These are phyloP conservation scores for Eleusine indica DNA, from an alignment of 176 grass and related monocot genomes.

Conservation along the genomic window DNA sequence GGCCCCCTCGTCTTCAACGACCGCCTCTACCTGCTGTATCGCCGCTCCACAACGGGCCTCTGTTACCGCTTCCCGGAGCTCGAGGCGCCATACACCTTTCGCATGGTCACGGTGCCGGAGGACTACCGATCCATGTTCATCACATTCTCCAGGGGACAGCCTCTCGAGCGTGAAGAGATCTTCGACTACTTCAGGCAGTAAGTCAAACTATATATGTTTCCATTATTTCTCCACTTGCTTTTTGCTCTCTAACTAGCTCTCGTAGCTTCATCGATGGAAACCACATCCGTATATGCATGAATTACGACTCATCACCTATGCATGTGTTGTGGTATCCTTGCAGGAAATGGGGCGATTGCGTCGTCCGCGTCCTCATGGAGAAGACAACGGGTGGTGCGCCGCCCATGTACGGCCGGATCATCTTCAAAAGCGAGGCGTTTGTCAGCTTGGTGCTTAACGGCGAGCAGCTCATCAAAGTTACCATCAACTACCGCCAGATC, in stretches of 20 bases:
- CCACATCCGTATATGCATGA: too few species aligned
- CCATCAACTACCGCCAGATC: conserved; percentile 25
- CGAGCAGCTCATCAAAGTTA: conserved; percentile 14
- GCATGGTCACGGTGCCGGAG: background rate
- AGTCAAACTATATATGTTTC: background rate
- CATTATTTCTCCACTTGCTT: too few species aligned
- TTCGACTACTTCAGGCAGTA: conserved; percentile 63
- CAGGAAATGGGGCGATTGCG: conserved; percentile 49
- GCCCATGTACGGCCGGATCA: conserved; percentile 49
- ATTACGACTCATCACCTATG: too few species aligned
- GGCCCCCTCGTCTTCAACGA: conserved; percentile 62
- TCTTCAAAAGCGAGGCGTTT: conserved; percentile 39
- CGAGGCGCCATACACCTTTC: background rate
- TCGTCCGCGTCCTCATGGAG: conserved; percentile 47
- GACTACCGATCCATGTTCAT: conserved; percentile 72
- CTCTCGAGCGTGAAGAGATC: conserved; percentile 54
- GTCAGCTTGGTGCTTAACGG: conserved; percentile 41
- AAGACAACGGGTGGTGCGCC: background rate
- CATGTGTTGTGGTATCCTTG: background rate
- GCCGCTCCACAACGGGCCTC: conserved; percentile 13
- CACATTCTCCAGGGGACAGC: conserved; percentile 53
- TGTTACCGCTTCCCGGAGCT: conserved; percentile 12
- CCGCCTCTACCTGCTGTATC: conserved; percentile 16
- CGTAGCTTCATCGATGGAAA: background rate
- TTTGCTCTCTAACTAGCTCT: background rate